Evolutionary conservation across 23 red algal species (phyloP).

Genomic region (Agarophyton chilense): DNA sequence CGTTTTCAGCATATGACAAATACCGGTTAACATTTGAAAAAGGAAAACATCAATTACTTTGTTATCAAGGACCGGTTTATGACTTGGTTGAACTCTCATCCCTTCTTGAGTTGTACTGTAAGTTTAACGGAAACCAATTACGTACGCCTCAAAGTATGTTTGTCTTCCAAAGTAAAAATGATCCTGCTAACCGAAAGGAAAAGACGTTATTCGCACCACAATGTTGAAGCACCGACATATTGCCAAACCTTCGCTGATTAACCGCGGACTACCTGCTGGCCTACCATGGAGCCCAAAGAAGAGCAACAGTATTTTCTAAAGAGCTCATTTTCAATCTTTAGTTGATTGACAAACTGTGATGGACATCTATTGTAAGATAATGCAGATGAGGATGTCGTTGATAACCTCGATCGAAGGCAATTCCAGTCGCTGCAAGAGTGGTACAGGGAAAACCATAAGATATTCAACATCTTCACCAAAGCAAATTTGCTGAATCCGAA

Average conservation of each 20-base stretch:
- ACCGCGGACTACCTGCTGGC: background rate
- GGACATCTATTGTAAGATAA: background rate
- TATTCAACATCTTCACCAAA: background rate
- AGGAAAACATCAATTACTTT: too few species aligned
- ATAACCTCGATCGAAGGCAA: too few species aligned
- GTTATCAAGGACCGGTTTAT: too few species aligned
- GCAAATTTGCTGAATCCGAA: background rate
- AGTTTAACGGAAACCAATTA: background rate
- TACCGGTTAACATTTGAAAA: too few species aligned
- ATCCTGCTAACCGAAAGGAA: slow-evolving; percentile 7
- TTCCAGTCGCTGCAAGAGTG: too few species aligned
- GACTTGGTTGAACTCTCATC: background rate
- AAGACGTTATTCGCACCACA: slow-evolving; percentile 4
- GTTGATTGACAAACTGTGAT: background rate
- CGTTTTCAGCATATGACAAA: too few species aligned
- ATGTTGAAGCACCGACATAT: slow-evolving; percentile 10
- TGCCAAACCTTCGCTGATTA: background rate
- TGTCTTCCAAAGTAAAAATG: background rate
- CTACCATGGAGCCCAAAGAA: slow-evolving; percentile 4
- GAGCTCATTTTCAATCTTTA: background rate
- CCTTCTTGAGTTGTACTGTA: background rate
- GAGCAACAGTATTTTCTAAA: background rate
- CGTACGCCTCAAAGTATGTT: slow-evolving; percentile 25
- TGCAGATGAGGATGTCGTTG: too few species aligned
- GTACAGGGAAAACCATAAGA: too few species aligned